phyloP scores from a whole-genome alignment of 208 protist species.

The Spongospora subterranea region DNA sequence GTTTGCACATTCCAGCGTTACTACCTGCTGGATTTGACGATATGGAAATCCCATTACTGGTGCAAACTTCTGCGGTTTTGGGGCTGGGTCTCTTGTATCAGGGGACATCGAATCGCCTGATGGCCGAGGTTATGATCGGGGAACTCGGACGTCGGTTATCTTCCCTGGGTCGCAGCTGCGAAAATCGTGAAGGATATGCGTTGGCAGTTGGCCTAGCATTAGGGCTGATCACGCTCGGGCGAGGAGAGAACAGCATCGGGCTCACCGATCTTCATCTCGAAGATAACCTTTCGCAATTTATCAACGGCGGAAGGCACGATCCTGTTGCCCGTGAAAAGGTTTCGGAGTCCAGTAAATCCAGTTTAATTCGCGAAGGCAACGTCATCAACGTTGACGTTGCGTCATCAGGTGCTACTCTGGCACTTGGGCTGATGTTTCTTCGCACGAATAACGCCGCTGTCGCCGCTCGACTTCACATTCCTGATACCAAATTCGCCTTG shows the following conservation, averaged over 20 bases:
- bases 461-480: conserved; percentile 73
- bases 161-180: not conserved
- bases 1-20: conserved; percentile 80
- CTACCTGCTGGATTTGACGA: conserved; percentile 76
- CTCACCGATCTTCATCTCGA: conserved; percentile 70
- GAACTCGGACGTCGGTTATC: conserved; percentile 73
- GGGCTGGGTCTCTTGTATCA: conserved; percentile 82
- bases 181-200: conserved; percentile 68
- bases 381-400: conserved; percentile 78
- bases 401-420: conserved; percentile 77
- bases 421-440: conserved; percentile 79
- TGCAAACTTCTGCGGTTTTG: conserved; percentile 78
- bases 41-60: conserved; percentile 72
- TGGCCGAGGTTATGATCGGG: conserved; percentile 77
- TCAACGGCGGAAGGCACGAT: conserved; percentile 58
- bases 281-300: conserved; percentile 69
- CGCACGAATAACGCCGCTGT: conserved; percentile 74
- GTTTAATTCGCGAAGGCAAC: conserved; percentile 68
- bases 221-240: conserved; percentile 70
- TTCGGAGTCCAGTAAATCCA: conserved; percentile 58
- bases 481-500: conserved; percentile 74
- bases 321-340: not conserved
- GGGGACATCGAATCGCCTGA: conserved; percentile 69
- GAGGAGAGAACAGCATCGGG: conserved; percentile 63
- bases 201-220: conserved; percentile 71